Conservation (phyloP, 805 yeast genomes). For the Saccharomyces eubayanus region DNA sequence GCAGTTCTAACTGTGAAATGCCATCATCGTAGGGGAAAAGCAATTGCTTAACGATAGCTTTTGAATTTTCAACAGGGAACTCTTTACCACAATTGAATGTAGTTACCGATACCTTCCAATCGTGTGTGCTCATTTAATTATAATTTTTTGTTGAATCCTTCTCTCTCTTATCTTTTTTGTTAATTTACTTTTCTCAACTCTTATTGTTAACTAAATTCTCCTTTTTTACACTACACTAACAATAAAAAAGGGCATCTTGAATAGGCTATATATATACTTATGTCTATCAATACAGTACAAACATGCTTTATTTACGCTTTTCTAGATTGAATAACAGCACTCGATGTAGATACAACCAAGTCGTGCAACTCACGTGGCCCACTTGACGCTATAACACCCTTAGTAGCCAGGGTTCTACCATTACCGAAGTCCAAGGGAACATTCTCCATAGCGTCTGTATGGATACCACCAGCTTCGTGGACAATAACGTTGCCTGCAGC, state of each 20-base stretch:
- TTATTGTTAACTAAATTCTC: not conserved
- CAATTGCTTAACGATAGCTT: conserved; percentile 28
- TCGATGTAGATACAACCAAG: conserved; percentile 19
- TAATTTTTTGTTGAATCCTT: not conserved
- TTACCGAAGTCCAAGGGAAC: conserved; percentile 66
- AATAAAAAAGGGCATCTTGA: not conserved
- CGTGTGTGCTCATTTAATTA: not conserved
- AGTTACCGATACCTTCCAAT: conserved; percentile 20
- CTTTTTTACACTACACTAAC: not conserved
- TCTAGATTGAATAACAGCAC: conserved; percentile 18
- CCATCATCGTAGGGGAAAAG: conserved; percentile 23
- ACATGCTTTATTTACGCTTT: not conserved
- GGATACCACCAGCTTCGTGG: conserved; percentile 84
- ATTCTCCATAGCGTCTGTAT: conserved; percentile 71
- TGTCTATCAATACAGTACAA: not conserved
- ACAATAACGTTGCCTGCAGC: conserved; percentile 90
- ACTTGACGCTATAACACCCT: conserved; percentile 87
- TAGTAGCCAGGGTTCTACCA: conserved; percentile 71
- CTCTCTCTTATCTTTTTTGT: not conserved
- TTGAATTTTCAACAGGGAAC: conserved; percentile 31
- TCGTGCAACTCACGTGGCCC: conserved; percentile 25
- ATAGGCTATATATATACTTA: not conserved
- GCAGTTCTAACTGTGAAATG: not conserved
- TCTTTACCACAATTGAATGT: conserved; percentile 54
- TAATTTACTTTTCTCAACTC: not conserved